Evolutionary conservation across 495 filamentous ascomycete species (phyloP), one percentile per base, ranked within the genome.

Genomic region (Cetradonia linearis): DNA sequence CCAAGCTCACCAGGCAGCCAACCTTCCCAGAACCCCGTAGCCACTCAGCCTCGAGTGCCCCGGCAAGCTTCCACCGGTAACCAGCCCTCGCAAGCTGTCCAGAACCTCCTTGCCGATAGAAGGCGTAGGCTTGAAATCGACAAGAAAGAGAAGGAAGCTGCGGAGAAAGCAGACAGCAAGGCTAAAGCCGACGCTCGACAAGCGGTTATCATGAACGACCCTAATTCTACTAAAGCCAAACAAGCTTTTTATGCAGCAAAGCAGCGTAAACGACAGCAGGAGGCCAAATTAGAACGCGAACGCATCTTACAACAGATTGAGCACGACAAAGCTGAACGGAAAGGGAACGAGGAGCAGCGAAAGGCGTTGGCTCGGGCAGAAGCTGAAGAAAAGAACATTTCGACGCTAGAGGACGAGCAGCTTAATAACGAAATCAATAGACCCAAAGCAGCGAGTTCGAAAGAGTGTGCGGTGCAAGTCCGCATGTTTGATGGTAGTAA

Each of bases 401-500:
- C 55, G 27, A 46, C 42, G 18, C 23, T 59, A 9, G 59, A 52
- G 25, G 50, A 67, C 13, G 34, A 62, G 42, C 56, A 59, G 37
- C 28, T 65, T 27, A 28, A 56, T 20, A 61, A 48, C 13, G 55
- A 55, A 27, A 58, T 55, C n/a, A 53, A 44, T 20, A 25, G 23
- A 40, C 50, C 33, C 28, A 66, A 27, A 46, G 6, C 57, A 57
- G 55, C 38, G 42, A 46, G 74, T 33, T 60, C 67, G 18, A 63
- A 42, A 34, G 72, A 77, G 57, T 86, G 80, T 63, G 81, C 86
- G 14, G 71, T 97, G 7, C 91, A 93, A 65, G 81, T 96, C 44
- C 83, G 92, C 2, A 75, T 96, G 0, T 86, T 95, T 44, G 89
- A 96, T 68, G 92, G 92, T 14, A 82, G 81, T 34, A 89, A 82